Evolutionary conservation across 768 basidiomycete species (phyloP), one percentile per base, ranked within the genome.

Genomic region (Boletales sp.): DNA sequence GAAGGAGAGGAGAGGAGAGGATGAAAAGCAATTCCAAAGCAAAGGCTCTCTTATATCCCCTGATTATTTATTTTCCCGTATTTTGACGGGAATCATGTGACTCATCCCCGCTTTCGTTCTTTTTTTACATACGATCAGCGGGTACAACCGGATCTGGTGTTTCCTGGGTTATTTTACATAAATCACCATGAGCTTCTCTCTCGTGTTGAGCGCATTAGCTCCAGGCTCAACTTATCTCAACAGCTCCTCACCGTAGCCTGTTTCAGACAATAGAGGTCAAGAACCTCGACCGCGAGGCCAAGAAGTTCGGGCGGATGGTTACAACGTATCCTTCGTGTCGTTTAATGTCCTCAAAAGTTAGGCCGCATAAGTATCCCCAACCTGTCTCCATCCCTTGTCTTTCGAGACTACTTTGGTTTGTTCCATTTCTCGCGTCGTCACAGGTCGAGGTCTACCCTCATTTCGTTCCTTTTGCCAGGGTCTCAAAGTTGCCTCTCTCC

Each of bases 341-440:
- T 48, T 48, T 49, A 39, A 59, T 57, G 17, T 44, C 51, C 46
- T 15, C 13, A 37, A 42, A 51, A 46, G 41, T 35, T 39, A 32
- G n/a, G 48, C 14, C 43, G 21, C 48, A 53, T 62, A 53, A 62
- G 62, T 53, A 62, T 50, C 49, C 51, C 47, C 38, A 49, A 51
- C 40, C 19, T 46, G 49, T 33, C 18, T 33, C 38, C 39, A 47
- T 34, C 30, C 44, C 50, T 35, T 47, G 34, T 43, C 58, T 46
- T 46, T 60, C 35, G 8, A 54, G 40, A 53, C 42, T 34, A 35
- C 47, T 50, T 48, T 33, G 42, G 48, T 37, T 45, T 28, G 46
- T 54, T 61, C 55, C 50, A 41, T 48, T 46, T 50, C 48, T 50
- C 25, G 42, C 42, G 45, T 46, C 32, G 47, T 47, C 42, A 41